These are phyloP conservation scores for Furculomyces boomerangus DNA, from an alignment of 371 early-diverging fungal genomes.

Conservation along the genomic window DNA sequence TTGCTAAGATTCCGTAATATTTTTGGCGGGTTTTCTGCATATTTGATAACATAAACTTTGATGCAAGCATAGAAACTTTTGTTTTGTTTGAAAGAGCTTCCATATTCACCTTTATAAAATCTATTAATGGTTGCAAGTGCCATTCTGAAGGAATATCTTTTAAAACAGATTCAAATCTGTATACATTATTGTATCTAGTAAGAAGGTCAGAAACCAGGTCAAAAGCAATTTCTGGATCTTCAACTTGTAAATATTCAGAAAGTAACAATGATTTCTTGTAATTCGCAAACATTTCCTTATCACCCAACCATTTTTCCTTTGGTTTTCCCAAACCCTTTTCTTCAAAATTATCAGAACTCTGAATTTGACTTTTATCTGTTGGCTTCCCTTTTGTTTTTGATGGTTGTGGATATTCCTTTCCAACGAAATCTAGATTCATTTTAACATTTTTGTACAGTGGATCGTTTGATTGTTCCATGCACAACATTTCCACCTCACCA, in stretches of 20 bases:
- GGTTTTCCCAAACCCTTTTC: not conserved
- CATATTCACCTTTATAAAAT: not conserved
- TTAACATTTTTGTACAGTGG: conserved; percentile 7
- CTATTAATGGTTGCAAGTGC: conserved; percentile 4
- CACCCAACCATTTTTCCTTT: not conserved
- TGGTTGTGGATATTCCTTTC: not conserved
- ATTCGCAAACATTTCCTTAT: not conserved
- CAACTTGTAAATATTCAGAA: not conserved
- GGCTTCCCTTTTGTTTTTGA: not conserved
- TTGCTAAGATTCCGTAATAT: too few relatives aligned
- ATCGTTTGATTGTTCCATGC: conserved; percentile 5
- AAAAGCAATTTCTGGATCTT: not conserved
- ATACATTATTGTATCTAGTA: not conserved
- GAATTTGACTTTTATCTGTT: not conserved
- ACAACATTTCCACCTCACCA: conserved; percentile 19
- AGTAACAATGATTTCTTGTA: not conserved
- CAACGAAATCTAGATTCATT: not conserved
- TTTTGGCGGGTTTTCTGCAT: too few relatives aligned
- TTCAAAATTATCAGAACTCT: not conserved
- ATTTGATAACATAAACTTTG: too few relatives aligned
- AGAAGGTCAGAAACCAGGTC: conserved; percentile 11
- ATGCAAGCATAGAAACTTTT: conserved; percentile 1
- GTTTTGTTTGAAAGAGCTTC: conserved; percentile 4
- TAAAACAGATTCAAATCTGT: not conserved
- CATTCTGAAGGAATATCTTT: conserved; percentile 12